phyloP scores from a whole-genome alignment of 2,329 filamentous ascomycete species.

The Aspergillus uvarum region DNA sequence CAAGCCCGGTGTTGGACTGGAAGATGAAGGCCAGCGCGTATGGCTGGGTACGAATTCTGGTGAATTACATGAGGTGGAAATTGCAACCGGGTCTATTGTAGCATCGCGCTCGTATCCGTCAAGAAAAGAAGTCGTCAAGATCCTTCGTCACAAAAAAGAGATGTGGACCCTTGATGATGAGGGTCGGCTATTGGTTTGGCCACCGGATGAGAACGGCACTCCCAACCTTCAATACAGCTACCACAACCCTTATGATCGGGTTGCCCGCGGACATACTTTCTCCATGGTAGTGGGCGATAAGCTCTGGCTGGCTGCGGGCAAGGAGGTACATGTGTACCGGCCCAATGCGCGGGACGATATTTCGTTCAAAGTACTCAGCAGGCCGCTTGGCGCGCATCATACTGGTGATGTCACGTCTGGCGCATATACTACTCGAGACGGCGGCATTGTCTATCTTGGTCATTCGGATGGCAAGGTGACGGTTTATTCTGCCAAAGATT shows the following conservation, averaged over 20 bases:
- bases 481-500: constrained; percentile 79
- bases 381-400: constrained; percentile 68
- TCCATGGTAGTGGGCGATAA: constrained; percentile 83
- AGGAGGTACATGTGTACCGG: constrained; percentile 80
- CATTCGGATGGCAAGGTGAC: constrained; percentile 93
- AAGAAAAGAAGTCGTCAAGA: constrained; percentile 75
- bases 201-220: constrained; percentile 68
- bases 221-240: constrained; percentile 74
- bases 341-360: constrained; percentile 67
- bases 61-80: constrained; percentile 86
- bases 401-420: constrained; percentile 87
- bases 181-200: constrained; percentile 85
- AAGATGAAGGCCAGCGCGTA: constrained; percentile 75
- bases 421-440: constrained; percentile 69
- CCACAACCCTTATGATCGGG: constrained; percentile 65
- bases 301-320: constrained; percentile 85
- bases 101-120: constrained; percentile 72
- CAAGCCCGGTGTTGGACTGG: constrained; percentile 74
- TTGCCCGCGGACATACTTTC: constrained; percentile 80
- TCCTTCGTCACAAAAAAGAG: constrained; percentile 81
- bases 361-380: constrained; percentile 72
- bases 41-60: constrained; percentile 91
- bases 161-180: constrained; percentile 93
- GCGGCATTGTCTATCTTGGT: constrained; percentile 81
- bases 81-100: constrained; percentile 69